phyloP scores from a whole-genome alignment of 148 eudicot species.

The Silene latifolia region DNA sequence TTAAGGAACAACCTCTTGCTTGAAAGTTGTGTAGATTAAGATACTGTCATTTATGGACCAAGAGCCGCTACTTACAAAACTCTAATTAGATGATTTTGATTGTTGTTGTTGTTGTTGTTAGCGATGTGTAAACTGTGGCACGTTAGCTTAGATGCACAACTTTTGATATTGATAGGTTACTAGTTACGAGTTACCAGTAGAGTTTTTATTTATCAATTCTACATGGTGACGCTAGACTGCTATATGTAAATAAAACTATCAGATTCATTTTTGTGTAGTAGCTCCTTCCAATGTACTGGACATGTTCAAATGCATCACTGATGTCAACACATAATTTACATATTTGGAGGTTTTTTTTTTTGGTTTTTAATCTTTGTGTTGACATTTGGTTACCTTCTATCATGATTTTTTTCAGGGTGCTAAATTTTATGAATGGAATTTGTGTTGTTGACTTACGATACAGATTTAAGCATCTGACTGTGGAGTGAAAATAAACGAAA shows the following conservation, averaged over 20 bases:
- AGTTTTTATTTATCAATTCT: neutral
- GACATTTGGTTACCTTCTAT: neutral
- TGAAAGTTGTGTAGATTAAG: too few relatives aligned
- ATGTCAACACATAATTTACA: neutral
- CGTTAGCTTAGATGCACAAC: neutral
- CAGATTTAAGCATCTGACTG: neutral
- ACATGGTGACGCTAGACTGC: too few relatives aligned
- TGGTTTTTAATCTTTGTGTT: too few relatives aligned
- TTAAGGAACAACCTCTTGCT: too few relatives aligned
- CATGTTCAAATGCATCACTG: neutral
- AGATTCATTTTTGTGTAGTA: neutral
- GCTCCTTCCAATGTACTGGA: neutral
- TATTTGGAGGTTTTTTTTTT: neutral
- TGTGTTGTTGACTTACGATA: neutral
- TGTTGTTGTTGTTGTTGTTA: too few relatives aligned
- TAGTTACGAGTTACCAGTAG: neutral
- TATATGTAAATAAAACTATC: too few relatives aligned
- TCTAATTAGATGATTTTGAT: too few relatives aligned
- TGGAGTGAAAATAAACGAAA: constrained; percentile 38
- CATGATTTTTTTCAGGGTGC: neutral
- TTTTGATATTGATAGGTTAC: neutral
- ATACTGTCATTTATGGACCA: too few relatives aligned
- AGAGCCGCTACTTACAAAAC: too few relatives aligned
- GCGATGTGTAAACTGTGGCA: neutral
- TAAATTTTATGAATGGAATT: neutral